phyloP scores from a whole-genome alignment of 2,329 filamentous ascomycete species.

The Periconia macrospinosa region DNA sequence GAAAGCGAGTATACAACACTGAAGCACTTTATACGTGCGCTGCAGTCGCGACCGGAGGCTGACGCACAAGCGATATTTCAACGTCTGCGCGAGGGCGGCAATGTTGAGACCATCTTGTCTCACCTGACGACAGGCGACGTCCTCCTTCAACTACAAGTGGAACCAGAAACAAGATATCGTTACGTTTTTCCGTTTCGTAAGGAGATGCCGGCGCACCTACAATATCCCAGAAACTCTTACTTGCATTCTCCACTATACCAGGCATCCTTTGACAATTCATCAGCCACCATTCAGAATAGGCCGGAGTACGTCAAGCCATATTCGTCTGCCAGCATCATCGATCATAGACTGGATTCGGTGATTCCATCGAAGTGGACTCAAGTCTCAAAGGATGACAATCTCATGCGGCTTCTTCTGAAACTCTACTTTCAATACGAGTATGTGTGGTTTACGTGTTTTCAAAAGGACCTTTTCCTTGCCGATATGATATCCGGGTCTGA shows the following conservation, averaged over 20 bases:
- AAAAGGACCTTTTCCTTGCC: conserved; percentile 15
- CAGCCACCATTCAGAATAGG: neutral
- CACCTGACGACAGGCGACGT: neutral
- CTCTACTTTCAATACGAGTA: conserved; percentile 12
- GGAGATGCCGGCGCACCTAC: neutral
- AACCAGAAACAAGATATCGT: neutral
- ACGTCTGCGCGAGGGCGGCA: neutral
- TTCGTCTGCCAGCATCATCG: conserved; percentile 6
- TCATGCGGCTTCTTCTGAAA: conserved; percentile 10
- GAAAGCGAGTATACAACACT: neutral
- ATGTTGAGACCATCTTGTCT: neutral
- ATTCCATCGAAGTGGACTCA: conserved; percentile 10
- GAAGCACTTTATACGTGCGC: neutral
- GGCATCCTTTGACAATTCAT: neutral
- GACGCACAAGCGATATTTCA: neutral
- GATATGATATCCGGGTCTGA: conserved; percentile 7
- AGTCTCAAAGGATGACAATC: conserved; percentile 7
- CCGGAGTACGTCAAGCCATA: conserved; percentile 4
- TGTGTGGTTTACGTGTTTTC: conserved; percentile 8
- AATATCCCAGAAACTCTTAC: neutral
- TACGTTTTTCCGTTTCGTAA: neutral
- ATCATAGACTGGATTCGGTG: conserved; percentile 3
- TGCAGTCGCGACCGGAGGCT: neutral
- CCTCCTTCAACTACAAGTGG: neutral
- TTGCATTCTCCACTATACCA: conserved; percentile 1